Base-by-base conservation (phyloP, 371 early-diverging fungal genomes). In the Rhizopus microsporus region DNA sequence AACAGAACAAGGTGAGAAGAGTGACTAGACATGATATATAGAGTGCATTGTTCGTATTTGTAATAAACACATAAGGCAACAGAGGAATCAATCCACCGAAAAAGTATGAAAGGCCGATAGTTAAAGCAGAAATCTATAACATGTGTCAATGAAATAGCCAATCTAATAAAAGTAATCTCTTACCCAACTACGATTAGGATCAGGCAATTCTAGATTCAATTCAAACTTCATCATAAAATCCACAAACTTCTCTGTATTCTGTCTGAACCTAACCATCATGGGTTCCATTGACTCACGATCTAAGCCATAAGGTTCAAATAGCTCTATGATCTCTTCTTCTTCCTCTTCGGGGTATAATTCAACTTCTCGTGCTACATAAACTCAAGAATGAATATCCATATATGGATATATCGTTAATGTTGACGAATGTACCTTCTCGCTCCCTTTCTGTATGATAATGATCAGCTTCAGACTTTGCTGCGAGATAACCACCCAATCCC, bases 181-280 rank as follows among this genome's bases (percentile, higher is more conserved):
- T 72, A 86, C 83, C 88, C 83, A 85, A 40, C 82, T 72, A 40
- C 86, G 67, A 43, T 77, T 78, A 8, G 77, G 69, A 55, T 83
- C 79, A 17, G 88, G 90, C 61, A 77, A 73, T 63, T 88, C 87
- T n/a, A 90, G 68, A 42, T 78, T 75, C 7, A 88, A 69, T 62
- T 90, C 88, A 67, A 87, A 87, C 43, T 78, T 71, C 90, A 90
- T 90, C 87, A 88, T 87, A 60, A 90, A 90, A 57, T 90, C 88
- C 6, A 85, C 81, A 67, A 80, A 86, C 53, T 77, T 74, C 48
- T 80, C 80, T 29, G 79, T 78, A 55, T 87, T 76, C 17, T 67
- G 62, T 55, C 77, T 70, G 49, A 90, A 78, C 15, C 71, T 60
- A 4, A 59, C 65, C 45, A 90, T 61, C 66, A 90, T 67, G 7